A percentile compares a stretch with the other conserved stretches of the same genome.
phyloP scores from a whole-genome alignment of 495 filamentous ascomycete genomes.

The Aspergillus cristatus region DNA sequence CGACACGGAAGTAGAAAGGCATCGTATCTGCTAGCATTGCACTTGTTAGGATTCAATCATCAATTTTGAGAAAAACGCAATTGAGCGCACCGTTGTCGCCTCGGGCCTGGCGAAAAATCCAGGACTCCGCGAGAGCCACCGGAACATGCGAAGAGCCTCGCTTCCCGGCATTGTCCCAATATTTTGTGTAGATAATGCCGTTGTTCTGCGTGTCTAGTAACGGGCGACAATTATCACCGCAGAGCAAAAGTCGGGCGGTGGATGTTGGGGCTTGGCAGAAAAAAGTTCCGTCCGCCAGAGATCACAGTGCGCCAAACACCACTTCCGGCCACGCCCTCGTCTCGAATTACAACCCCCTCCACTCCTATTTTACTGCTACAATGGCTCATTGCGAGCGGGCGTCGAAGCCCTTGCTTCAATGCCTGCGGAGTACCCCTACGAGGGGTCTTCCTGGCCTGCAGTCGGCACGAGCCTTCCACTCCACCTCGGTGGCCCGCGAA shows the following conservation, averaged over 20 bases:
- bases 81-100: constrained; percentile 31
- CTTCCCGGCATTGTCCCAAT: constrained; percentile 29
- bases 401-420: constrained; percentile 56
- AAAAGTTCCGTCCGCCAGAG: constrained; percentile 31
- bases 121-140: constrained; percentile 35
- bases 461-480: constrained; percentile 29
- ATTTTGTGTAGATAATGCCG: background rate
- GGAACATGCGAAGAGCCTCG: constrained; percentile 27
- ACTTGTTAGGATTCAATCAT: constrained; percentile 11
- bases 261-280: constrained; percentile 34
- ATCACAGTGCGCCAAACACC: constrained; percentile 3
- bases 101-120: constrained; percentile 34
- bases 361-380: constrained; percentile 16
- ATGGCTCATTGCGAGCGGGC: constrained; percentile 66
- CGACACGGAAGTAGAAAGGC: constrained; percentile 34
- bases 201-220: too few species aligned
- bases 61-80: constrained; percentile 3
- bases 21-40: constrained; percentile 33
- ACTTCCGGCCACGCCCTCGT: too few species aligned
- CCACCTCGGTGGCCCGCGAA: constrained; percentile 25
- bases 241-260: constrained; percentile 33
- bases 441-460: constrained; percentile 23
- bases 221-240: too few species aligned
- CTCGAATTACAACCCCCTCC: constrained; percentile 13
- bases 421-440: constrained; percentile 42